A percentile compares a stretch with the other conserved stretches of the same genome.
Conservation (phyloP, 129 eudicot species). For the Flaveria trinervia region DNA sequence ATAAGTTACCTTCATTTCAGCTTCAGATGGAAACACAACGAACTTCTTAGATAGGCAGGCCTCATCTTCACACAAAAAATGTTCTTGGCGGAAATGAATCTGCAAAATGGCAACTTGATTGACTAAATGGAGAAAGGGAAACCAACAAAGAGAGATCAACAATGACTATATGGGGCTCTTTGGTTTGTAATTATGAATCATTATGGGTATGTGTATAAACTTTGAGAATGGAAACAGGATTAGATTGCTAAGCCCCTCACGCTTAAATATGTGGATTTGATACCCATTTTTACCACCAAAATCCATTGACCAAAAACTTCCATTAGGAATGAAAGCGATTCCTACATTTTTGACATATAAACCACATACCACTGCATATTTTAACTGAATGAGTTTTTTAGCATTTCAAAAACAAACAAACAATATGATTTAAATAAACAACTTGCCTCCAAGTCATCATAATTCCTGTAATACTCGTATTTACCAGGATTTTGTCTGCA, state of each 20-base stretch:
- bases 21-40: conserved; percentile 72
- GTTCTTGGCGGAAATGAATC: conserved; percentile 87
- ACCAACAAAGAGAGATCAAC: neutral
- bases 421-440: neutral
- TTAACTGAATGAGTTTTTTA: neutral
- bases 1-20: conserved; percentile 79
- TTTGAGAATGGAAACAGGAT: neutral
- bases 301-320: neutral
- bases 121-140: neutral
- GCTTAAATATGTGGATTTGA: neutral
- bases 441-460: conserved; percentile 94
- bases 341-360: neutral
- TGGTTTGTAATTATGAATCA: neutral
- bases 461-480: conserved; percentile 84
- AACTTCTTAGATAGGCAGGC: conserved; percentile 86
- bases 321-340: neutral
- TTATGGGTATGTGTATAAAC: neutral
- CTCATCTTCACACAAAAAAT: conserved; percentile 90
- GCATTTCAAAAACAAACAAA: neutral
- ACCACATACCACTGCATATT: too few relatives aligned
- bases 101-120: conserved; percentile 32
- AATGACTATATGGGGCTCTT: neutral
- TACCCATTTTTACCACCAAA: neutral
- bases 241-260: neutral
- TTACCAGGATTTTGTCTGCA: conserved; percentile 96